Base-by-base conservation (phyloP, 2,329 filamentous ascomycete species). In the Paecilomyces niveus region DNA sequence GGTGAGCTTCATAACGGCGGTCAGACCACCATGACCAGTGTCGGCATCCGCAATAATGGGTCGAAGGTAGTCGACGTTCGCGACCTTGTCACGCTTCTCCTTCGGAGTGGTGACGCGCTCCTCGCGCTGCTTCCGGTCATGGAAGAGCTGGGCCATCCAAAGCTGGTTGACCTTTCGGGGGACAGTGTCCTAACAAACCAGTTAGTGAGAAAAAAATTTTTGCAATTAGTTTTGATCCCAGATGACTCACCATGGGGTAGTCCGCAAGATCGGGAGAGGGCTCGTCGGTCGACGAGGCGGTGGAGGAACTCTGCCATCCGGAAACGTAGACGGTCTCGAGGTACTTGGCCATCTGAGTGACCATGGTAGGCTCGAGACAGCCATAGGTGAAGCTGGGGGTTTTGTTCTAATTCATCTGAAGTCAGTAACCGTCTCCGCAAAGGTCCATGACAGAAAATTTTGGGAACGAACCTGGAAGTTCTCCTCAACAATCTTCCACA, bases 261-360 rank as follows among this genome's bases (percentile, higher is more conserved):
- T 99, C 94, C 64, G 94, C 94, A 76, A 99, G 85, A 87, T 99
- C 94, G 54, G 94, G 94, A 45, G 93, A 94, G 26, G 94, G 94
- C 80, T 99, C 94, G 69, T 99, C 92, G 6, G 92, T 93, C 1
- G 92, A 85, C 2, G 93, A 97, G 54, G 94, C 94, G 7, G 94
- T 99, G 24, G 92, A 97, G 1, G 93, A 97, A 64, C 90, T 96
- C 78, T 99, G 94, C 94, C 94, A 99, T 64, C 94, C 94, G 57
- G 94, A 97, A 62, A 99, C 94, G 75, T 99, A 99, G 73, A 99
- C 90, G 33, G 94, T 99, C 73, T 99, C 94, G 62, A 99, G 83
- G 76, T 95, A 97, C 78, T 97, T 96, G 68, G 93, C 93, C 94
- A 99, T 99, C 77, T 99, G 94, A 29, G 94, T 97, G 73, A 99